A percentile compares a stretch with the other conserved stretches of the same genome.
phyloP scores from a whole-genome alignment of 176 grass and related monocot species.

The Ampelocalamus luodianensis region DNA sequence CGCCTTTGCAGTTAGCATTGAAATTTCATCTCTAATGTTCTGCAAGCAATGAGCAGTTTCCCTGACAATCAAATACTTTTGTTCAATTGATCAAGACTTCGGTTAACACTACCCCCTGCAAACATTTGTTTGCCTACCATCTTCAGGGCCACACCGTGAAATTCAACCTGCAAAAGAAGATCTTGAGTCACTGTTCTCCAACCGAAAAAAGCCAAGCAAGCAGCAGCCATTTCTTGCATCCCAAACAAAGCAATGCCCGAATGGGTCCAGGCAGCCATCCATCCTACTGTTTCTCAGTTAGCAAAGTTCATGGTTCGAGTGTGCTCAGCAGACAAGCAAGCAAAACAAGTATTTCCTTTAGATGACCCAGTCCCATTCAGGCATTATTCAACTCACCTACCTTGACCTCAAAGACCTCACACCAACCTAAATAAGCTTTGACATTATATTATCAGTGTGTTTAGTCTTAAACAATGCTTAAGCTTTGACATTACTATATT shows the following conservation, averaged over 20 bases:
- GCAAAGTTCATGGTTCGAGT: slow-evolving; percentile 23
- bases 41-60: not conserved
- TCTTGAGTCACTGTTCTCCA: not conserved
- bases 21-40: not conserved
- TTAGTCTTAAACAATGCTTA: not conserved
- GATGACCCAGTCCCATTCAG: not conserved
- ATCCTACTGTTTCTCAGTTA: slow-evolving; percentile 2
- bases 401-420: slow-evolving; percentile 2
- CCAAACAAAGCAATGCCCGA: slow-evolving; percentile 44
- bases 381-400: slow-evolving; percentile 1
- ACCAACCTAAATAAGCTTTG: slow-evolving; percentile 24
- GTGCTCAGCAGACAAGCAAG: slow-evolving; percentile 11
- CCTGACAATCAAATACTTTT: not conserved
- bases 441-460: not conserved
- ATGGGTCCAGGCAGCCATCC: slow-evolving; percentile 8
- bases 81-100: not conserved
- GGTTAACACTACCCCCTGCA: not conserved
- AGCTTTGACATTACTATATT: not conserved
- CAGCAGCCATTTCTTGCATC: slow-evolving; percentile 34
- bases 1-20: slow-evolving; percentile 13
- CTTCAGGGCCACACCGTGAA: not conserved
- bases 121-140: not conserved
- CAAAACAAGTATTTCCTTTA: not conserved
- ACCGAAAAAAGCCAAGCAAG: not conserved
- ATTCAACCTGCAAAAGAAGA: not conserved